A percentile compares a stretch with the other conserved stretches of the same genome.
Evolutionary conservation across 179 eudicot species (phyloP).

Genomic region (Amaranthus tricolor): DNA sequence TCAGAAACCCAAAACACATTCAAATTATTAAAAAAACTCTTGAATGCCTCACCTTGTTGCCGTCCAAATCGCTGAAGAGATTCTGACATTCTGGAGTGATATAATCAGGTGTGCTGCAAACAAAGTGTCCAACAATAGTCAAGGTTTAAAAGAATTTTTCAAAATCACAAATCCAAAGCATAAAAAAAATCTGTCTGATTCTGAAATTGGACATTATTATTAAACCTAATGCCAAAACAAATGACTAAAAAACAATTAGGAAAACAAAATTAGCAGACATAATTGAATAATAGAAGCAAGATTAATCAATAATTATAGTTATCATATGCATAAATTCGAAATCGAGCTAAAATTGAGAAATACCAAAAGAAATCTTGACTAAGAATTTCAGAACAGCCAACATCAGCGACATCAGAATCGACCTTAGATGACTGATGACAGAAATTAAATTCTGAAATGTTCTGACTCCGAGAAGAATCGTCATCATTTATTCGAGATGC

Average conservation of each 20-base stretch:
- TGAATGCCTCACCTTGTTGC: constrained; percentile 40
- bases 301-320: background rate
- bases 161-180: background rate
- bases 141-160: constrained; percentile 2
- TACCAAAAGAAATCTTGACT: constrained; percentile 98
- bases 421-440: constrained; percentile 10
- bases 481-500: background rate
- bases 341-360: background rate
- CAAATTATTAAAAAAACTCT: background rate
- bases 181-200: background rate
- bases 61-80: constrained; percentile 46
- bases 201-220: background rate
- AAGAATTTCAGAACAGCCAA: constrained; percentile 46
- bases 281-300: background rate
- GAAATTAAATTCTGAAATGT: constrained; percentile 36
- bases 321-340: constrained; percentile 15
- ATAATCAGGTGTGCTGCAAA: constrained; percentile 87
- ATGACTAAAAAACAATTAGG: background rate
- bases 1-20: background rate
- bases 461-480: constrained; percentile 24
- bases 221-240: background rate
- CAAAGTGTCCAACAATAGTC: constrained; percentile 7
- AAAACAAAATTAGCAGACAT: background rate
- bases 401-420: constrained; percentile 27
- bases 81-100: constrained; percentile 75